Base-by-base conservation (phyloP, 2,329 filamentous ascomycete genomes). In the Stachybotrys echinatus region DNA sequence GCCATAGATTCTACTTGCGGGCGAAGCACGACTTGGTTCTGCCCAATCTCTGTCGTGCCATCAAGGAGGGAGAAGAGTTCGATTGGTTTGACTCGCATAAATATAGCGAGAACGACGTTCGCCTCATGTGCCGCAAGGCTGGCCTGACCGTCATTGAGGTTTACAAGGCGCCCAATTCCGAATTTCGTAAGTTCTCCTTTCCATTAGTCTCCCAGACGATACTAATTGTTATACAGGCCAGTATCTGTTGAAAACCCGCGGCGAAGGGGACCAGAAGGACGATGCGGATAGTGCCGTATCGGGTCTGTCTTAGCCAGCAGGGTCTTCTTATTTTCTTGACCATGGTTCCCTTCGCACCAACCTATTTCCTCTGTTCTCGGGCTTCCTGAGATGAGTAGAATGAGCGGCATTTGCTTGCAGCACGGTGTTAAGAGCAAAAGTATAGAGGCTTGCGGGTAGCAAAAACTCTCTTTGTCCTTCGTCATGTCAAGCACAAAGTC, bases 21-120 rank as follows among this genome's bases (percentile, higher is more conserved):
- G 68, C 70, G 22, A 68, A 65, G 23, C 59, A 55, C 17, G 62
- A 69, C 20, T 56, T 73, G 27, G 49, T 50, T 5, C 55, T 69
- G 17, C 48, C 52, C 8, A 58, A 52, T 17, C 52, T 62, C 23
- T 55, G 51, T 3, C 57, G 58, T 17, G 51, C 52, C 12, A 65
- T 72, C 38, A 48, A 53, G 39, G 47, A 58, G 19, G 69, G 65
- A 14, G 60, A 68, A 42, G 66, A 71, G 50, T 58, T 72, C 17
- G 70, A 73, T 52, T 73, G 70, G 70, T 73, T 73, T 51, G 70
- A 73, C 54, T 69, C 70, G 27, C 70, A 73, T 57, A 73, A 72
- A 55, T 71, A 72, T 45, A 58, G 61, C 44, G 65, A 69, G 54
- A 51, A 59, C 4, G 61, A 60, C 23, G 69, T 73, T 12, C 60